phyloP scores from a whole-genome alignment of 1,284 basidiomycete species.

The Malassezia caprae region DNA sequence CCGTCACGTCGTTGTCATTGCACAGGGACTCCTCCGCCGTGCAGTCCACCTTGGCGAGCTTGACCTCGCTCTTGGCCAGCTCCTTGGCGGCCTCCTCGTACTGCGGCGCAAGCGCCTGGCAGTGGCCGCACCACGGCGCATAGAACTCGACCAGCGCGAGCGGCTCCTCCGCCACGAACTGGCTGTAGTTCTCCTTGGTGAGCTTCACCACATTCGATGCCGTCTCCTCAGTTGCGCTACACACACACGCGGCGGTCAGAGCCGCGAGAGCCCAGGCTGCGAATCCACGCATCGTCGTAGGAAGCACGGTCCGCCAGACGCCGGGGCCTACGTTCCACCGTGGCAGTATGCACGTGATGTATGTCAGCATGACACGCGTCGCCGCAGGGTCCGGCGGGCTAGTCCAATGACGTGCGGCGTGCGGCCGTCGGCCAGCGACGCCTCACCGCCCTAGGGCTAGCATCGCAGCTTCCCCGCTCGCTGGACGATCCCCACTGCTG shows the following conservation, averaged over 20 bases:
- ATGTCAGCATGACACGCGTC: not conserved
- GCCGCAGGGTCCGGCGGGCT: not conserved
- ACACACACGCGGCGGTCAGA: slow-evolving; percentile 2
- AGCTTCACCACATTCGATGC: slow-evolving; percentile 71
- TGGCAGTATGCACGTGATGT: not conserved
- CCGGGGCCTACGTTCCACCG: not conserved
- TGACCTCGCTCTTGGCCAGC: slow-evolving; percentile 75
- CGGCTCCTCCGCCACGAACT: slow-evolving; percentile 58
- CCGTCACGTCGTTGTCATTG: slow-evolving; percentile 62
- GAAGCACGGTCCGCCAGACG: not conserved
- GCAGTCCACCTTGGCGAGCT: slow-evolving; percentile 68
- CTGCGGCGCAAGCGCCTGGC: slow-evolving; percentile 62
- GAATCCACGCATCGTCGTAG: slow-evolving; percentile 5
- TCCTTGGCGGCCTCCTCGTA: slow-evolving; percentile 91
- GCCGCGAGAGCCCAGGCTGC: slow-evolving; percentile 9
- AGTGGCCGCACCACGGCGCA: slow-evolving; percentile 68
- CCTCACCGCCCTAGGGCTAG: not conserved
- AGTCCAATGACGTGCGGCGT: not conserved
- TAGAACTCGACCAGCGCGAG: slow-evolving; percentile 93
- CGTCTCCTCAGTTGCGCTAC: not conserved
- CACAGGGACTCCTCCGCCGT: slow-evolving; percentile 55
- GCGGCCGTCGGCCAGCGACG: not conserved
- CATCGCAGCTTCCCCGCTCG: not conserved
- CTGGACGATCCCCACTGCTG: not conserved
- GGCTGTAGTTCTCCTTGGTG: slow-evolving; percentile 62